Percentiles rank a stretch among this genome's conserved stretches.
These are phyloP conservation scores for Hibiscus tridactylites DNA, from an alignment of 345 rosid species.

Conservation along the genomic window DNA sequence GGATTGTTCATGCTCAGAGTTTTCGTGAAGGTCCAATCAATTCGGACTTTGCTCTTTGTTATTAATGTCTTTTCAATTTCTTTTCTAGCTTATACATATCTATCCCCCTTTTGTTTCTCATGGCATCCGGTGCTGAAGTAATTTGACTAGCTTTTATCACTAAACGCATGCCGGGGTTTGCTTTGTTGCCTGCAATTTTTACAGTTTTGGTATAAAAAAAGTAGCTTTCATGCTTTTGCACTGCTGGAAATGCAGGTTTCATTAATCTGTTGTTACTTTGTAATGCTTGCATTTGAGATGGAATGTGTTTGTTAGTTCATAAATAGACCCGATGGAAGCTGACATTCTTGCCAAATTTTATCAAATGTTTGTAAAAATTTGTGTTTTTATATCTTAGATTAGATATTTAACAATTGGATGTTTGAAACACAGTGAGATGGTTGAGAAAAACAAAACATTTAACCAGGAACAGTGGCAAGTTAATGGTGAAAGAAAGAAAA, in stretches of 20 bases:
- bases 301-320: not conserved
- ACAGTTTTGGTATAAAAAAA: no score
- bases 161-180: no score
- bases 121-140: no score
- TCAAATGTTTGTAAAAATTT: not conserved
- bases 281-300: not conserved
- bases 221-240: no score
- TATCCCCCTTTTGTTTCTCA: no score
- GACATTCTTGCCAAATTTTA: not conserved
- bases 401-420: not conserved
- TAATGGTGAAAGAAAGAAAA: no score
- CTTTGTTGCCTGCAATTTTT: no score
- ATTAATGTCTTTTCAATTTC: no score
- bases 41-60: not conserved
- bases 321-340: not conserved
- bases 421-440: not conserved
- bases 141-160: no score
- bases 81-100: no score
- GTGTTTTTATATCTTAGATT: not conserved
- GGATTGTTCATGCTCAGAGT: not conserved
- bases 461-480: no score
- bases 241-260: no score
- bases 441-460: not conserved
- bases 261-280: not conserved
- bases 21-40: not conserved